A percentile compares a stretch with the other conserved stretches of the same genome.
These are phyloP conservation scores for Falciphora oryzae DNA, from an alignment of 2,329 filamentous ascomycete species.

Conservation along the genomic window DNA sequence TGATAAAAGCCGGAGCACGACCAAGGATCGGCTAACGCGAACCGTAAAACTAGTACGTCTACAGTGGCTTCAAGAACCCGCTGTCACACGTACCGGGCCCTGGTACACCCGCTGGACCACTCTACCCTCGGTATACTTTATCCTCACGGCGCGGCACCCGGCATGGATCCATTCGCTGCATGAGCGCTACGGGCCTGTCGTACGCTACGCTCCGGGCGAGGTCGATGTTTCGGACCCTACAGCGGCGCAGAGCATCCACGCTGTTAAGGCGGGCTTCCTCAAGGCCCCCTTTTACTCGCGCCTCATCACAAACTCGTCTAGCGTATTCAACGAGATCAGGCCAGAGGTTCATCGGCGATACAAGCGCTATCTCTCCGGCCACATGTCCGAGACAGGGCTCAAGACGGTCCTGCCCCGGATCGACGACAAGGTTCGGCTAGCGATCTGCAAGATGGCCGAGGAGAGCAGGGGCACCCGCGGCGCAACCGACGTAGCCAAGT, in stretches of 20 bases:
- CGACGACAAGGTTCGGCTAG: constrained; percentile 28
- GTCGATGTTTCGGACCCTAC: constrained; percentile 22
- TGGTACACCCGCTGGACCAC: neutral
- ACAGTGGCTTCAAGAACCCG: neutral
- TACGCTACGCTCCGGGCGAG: constrained; percentile 20
- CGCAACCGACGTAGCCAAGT: constrained; percentile 42
- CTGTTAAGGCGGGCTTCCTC: constrained; percentile 22
- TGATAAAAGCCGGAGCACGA: no score
- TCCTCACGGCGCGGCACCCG: neutral
- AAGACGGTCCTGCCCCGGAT: constrained; percentile 27
- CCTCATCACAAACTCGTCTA: constrained; percentile 14
- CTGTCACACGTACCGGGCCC: neutral
- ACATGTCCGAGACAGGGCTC: constrained; percentile 32
- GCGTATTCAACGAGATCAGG: constrained; percentile 35
- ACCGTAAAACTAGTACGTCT: neutral
- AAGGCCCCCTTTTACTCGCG: constrained; percentile 23
- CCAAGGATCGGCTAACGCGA: no score
- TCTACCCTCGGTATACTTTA: neutral
- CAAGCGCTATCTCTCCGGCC: constrained; percentile 35
- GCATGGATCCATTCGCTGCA: neutral
- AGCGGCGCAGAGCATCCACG: constrained; percentile 22
- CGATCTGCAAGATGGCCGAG: constrained; percentile 37
- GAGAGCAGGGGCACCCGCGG: constrained; percentile 31
- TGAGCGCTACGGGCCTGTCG: constrained; percentile 17
- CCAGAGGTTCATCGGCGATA: constrained; percentile 31